Evolutionary conservation across 768 basidiomycete genomes (phyloP).

Genomic region (Mycena galopus): DNA sequence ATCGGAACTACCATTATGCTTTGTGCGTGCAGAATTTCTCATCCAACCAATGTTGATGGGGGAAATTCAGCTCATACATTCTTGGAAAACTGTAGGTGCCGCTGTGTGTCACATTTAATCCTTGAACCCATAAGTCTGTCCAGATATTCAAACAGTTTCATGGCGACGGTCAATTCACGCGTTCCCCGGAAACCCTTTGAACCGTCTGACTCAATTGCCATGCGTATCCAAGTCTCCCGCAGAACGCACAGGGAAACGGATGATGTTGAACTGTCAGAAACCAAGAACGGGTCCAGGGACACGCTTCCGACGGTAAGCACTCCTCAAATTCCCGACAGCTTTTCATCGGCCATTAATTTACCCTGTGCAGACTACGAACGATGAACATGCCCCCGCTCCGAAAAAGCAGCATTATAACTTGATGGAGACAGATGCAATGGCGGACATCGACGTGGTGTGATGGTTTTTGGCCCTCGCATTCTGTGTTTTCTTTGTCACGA

Average conservation of each 20-base stretch:
- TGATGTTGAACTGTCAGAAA: background rate
- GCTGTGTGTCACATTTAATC: background rate
- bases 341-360: background rate
- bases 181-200: background rate
- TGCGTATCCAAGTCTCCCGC: background rate
- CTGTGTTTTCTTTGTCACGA: too few relatives aligned
- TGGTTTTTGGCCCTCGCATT: too few relatives aligned
- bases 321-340: background rate
- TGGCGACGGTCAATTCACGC: constrained; percentile 11
- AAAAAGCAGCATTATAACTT: background rate
- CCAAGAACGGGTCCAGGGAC: background rate
- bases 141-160: constrained; percentile 28
- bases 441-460: too few relatives aligned
- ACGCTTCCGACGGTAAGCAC: background rate
- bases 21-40: background rate
- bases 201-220: background rate
- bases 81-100: constrained; percentile 14
- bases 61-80: background rate
- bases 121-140: background rate
- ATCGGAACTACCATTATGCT: constrained; percentile 15
- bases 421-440: background rate
- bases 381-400: background rate
- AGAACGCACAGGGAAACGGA: background rate
- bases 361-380: background rate
- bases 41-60: background rate